Evolutionary conservation across 768 basidiomycete species (phyloP), one percentile per base, ranked within the genome.

Genomic region (Trametes coccinea): DNA sequence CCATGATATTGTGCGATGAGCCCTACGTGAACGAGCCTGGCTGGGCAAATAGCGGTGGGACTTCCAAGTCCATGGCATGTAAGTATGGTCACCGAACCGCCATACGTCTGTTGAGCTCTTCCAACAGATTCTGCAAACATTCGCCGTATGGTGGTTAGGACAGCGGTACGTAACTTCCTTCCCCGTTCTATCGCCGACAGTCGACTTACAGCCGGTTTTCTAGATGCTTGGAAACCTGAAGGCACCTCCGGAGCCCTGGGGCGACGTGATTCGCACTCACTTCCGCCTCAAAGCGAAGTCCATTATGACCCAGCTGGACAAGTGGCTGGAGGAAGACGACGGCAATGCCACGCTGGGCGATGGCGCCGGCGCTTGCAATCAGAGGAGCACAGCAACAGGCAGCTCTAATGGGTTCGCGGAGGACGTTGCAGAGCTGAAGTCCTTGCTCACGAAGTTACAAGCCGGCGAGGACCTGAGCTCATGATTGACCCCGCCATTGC

Each of bases 21-120:
- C 92, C 95, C 8, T 96, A 95, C 72, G 74, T 94, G 62, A 96
- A 96, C 66, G 95, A 98, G 72, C 95, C 95, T 17, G 93, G 90
- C 29, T 92, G 91, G 91, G 87, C 91, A 22, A 75, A 75, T 44
- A 82, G 84, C 59, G 84, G 80, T 14, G 93, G 93, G 30, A 89
- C 87, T 29, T 82, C 90, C 2, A 82, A 85, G 65, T 94, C 93
- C 34, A 80, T 79, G 67, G 86, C 89, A 49, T 95, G 92, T 94
- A 73, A 74, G 85, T 73, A 14, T 27, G 22, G 22, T 22, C 22
- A 22, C 27, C 45, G 16, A 3, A 14, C 27, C 17, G 9, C 5
- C 50, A 0, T 17, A 11, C 41, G 34, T 30, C 33, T 11, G 16
- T 31, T 43, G n/a, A 51, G 2, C 7, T 8, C 29, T 1, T 14